phyloP scores from a whole-genome alignment of 208 protist genomes.

The Lotmaria passim region DNA sequence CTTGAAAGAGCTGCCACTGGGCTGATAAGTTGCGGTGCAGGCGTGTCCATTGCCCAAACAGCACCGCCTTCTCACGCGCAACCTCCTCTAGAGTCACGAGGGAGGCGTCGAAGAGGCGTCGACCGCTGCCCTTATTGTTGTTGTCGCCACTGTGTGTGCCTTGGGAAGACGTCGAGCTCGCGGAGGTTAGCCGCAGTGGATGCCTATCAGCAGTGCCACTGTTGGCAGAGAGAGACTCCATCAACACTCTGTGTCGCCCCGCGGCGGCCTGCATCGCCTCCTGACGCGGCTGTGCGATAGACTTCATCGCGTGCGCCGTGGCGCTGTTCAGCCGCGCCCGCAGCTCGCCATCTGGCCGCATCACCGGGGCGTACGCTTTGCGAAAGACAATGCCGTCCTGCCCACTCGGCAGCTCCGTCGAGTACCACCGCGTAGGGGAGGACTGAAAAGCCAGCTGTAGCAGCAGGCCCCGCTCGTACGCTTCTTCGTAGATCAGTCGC shows the following conservation, averaged over 20 bases:
- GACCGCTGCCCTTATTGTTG: too few relatives aligned
- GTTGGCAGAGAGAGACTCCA: not conserved
- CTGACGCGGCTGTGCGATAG: constrained; percentile 27
- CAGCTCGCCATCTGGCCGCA: constrained; percentile 14
- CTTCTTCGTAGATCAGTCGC: constrained; percentile 62
- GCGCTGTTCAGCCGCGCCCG: constrained; percentile 9
- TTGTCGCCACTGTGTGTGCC: not conserved
- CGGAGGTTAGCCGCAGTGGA: not conserved
- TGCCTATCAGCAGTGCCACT: not conserved
- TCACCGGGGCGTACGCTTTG: constrained; percentile 13
- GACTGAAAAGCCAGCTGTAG: constrained; percentile 31
- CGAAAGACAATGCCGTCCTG: constrained; percentile 27
- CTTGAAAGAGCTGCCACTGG: constrained; percentile 34
- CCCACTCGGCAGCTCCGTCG: constrained; percentile 31
- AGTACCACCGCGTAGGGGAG: constrained; percentile 37
- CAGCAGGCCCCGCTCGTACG: constrained; percentile 53
- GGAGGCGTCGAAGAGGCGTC: not conserved
- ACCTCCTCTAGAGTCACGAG: constrained; percentile 20
- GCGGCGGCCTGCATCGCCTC: not conserved
- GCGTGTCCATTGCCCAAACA: constrained; percentile 34
- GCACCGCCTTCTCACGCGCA: constrained; percentile 30
- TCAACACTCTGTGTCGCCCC: not conserved
- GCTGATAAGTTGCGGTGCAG: constrained; percentile 31
- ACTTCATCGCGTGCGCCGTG: constrained; percentile 2
- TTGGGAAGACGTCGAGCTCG: too few relatives aligned